Percentiles rank a stretch among this genome's conserved stretches.
Conservation (phyloP, 768 basidiomycete species). For the Calocybe gangraenosa region DNA sequence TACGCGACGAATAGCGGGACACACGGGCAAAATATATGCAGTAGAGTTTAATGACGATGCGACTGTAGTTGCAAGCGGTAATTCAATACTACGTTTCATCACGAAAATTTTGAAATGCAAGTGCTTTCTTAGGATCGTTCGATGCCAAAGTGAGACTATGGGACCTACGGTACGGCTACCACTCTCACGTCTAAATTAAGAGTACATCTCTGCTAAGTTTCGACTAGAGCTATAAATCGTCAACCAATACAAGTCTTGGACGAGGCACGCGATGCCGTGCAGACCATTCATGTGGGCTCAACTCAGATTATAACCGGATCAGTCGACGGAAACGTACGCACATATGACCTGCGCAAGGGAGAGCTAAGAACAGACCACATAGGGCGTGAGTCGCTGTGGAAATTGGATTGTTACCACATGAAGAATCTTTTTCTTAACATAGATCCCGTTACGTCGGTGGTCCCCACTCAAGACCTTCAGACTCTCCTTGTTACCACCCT, state of each 20-base stretch:
- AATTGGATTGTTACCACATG: neutral
- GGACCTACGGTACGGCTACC: constrained; percentile 72
- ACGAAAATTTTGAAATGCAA: constrained; percentile 1
- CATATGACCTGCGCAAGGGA: constrained; percentile 94
- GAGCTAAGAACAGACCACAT: constrained; percentile 86
- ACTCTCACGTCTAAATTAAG: neutral
- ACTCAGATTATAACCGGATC: constrained; percentile 76
- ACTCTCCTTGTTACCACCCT: constrained; percentile 81
- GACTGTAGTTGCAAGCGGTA: constrained; percentile 84
- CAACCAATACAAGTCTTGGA: constrained; percentile 87
- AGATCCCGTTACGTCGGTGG: constrained; percentile 82
- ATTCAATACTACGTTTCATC: constrained; percentile 11
- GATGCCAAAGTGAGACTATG: constrained; percentile 89
- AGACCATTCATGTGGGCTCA: constrained; percentile 65
- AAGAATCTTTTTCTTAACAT: constrained; percentile 25
- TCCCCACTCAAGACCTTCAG: constrained; percentile 74
- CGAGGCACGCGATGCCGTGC: constrained; percentile 85
- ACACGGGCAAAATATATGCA: constrained; percentile 85
- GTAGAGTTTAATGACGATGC: constrained; percentile 91
- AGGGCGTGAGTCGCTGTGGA: constrained; percentile 61
- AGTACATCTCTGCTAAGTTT: neutral
- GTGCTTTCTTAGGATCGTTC: constrained; percentile 65
- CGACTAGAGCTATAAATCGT: constrained; percentile 64
- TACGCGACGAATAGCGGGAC: constrained; percentile 78
- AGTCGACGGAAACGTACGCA: constrained; percentile 88